Evolutionary conservation across 2,329 filamentous ascomycete species (phyloP).

Genomic region (Parascedosporium putredinis): DNA sequence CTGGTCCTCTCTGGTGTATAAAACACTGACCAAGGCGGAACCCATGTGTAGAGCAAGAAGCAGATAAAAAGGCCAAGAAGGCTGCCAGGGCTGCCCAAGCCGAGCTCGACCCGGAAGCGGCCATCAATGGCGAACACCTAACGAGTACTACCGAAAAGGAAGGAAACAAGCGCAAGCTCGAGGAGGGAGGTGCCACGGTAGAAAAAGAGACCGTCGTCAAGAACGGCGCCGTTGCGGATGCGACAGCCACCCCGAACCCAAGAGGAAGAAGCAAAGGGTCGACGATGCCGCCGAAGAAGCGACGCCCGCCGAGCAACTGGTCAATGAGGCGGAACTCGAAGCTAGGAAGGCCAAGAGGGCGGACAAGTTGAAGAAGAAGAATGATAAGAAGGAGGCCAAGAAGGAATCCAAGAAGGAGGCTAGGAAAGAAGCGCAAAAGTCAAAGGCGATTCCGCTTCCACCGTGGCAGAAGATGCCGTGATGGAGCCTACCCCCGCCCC

Average conservation of each 20-base stretch:
- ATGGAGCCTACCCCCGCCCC: conserved; percentile 7
- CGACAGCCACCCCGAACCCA: conserved; percentile 28
- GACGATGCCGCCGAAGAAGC: conserved; percentile 12
- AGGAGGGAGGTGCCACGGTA: conserved; percentile 41
- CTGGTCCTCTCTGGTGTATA: too few species aligned
- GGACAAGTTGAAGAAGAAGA: conserved; percentile 35
- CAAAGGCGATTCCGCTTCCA: not conserved
- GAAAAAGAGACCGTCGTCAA: conserved; percentile 53
- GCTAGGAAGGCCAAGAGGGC: conserved; percentile 24
- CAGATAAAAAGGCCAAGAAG: conserved; percentile 70
- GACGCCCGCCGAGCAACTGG: conserved; percentile 21
- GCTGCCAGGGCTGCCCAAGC: conserved; percentile 74
- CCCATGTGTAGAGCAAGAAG: conserved; percentile 57
- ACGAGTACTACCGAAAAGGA: conserved; percentile 28
- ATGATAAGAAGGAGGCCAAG: conserved; percentile 37
- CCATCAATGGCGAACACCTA: conserved; percentile 55
- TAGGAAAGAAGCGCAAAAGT: too few species aligned
- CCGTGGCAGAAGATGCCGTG: conserved; percentile 12
- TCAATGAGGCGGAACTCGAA: conserved; percentile 24
- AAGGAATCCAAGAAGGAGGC: conserved; percentile 31
- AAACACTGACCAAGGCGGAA: not conserved
- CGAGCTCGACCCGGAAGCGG: conserved; percentile 69
- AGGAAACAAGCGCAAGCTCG: conserved; percentile 22
- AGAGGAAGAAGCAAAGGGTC: conserved; percentile 23
- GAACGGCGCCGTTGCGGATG: conserved; percentile 51